Percentiles rank a stretch among this genome's conserved stretches.
Conservation (phyloP, 305 asterid genomes). For the Fraxinus baroniana region DNA sequence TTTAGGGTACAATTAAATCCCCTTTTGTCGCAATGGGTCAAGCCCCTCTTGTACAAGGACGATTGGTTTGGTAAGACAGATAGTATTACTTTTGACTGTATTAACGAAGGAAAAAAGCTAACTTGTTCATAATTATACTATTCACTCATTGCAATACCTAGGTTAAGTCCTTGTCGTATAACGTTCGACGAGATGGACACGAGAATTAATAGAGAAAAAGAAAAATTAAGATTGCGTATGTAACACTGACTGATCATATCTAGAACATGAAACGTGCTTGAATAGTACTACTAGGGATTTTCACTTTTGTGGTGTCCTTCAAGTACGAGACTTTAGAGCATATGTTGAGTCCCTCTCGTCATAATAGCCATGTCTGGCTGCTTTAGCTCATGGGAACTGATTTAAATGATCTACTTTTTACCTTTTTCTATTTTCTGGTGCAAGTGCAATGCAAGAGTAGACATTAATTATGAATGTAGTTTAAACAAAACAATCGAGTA, state of each 20-base stretch:
- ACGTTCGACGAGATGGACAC: background rate
- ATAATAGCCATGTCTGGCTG: constrained; percentile 52
- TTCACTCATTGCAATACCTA: background rate
- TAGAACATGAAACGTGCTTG: background rate
- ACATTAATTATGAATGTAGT: background rate
- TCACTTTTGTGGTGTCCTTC: constrained; percentile 9
- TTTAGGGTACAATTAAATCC: background rate
- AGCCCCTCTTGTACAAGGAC: background rate
- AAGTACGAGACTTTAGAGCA: constrained; percentile 33
- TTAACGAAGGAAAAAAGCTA: background rate
- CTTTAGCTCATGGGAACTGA: constrained; percentile 69
- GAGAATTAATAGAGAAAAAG: background rate
- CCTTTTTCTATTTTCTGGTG: background rate
- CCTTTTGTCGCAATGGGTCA: background rate
- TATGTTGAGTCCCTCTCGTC: constrained; percentile 66
- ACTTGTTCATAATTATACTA: background rate
- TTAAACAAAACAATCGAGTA: background rate
- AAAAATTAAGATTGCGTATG: background rate
- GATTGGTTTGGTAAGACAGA: background rate
- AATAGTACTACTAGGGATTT: background rate
- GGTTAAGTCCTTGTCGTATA: background rate
- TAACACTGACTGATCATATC: background rate
- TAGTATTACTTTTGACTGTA: background rate
- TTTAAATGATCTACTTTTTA: constrained; percentile 45
- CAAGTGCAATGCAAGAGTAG: background rate